A percentile compares a stretch with the other conserved stretches of the same genome.
Conservation (phyloP, 2,329 filamentous ascomycete species). For the Sporothrix variecibatus region DNA sequence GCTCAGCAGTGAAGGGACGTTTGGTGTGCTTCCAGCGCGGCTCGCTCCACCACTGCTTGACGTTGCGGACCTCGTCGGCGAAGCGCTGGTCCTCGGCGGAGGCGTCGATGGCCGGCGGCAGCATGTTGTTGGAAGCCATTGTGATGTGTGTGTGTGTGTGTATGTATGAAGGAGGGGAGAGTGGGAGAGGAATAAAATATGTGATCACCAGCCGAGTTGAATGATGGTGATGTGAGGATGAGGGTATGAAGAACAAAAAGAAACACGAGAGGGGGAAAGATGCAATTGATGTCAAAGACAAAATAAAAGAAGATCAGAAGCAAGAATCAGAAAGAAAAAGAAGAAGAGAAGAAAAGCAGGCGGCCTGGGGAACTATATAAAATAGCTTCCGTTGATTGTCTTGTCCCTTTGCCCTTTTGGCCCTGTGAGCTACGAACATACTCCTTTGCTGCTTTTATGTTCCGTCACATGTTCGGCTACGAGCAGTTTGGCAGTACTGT, state of each 20-base stretch:
- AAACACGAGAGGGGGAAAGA: not conserved
- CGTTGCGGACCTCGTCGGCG: slow-evolving; percentile 78
- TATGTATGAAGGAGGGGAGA: not conserved
- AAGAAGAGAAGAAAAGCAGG: not conserved
- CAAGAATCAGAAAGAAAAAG: not conserved
- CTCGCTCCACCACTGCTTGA: slow-evolving; percentile 94
- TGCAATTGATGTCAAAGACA: not conserved
- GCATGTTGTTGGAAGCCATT: slow-evolving; percentile 66
- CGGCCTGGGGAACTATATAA: slow-evolving; percentile 23
- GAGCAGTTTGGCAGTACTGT: not conserved
- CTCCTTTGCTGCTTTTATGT: slow-evolving; percentile 5
- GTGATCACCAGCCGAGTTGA: slow-evolving; percentile 11
- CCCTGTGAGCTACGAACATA: not conserved
- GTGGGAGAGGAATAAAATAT: not conserved
- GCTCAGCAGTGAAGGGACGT: slow-evolving; percentile 90
- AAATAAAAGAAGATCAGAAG: not conserved
- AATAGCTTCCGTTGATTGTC: slow-evolving; percentile 22
- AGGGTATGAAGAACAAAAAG: not conserved
- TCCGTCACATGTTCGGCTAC: slow-evolving; percentile 32
- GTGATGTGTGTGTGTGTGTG: slow-evolving; percentile 23
- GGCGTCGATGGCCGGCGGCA: slow-evolving; percentile 57
- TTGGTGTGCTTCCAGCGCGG: slow-evolving; percentile 91
- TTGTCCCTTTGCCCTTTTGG: not conserved
- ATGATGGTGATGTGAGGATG: not conserved
- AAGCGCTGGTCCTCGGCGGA: slow-evolving; percentile 66